These are phyloP conservation scores for Cercis canadensis DNA, from an alignment of 306 rosid species.

Conservation along the genomic window DNA sequence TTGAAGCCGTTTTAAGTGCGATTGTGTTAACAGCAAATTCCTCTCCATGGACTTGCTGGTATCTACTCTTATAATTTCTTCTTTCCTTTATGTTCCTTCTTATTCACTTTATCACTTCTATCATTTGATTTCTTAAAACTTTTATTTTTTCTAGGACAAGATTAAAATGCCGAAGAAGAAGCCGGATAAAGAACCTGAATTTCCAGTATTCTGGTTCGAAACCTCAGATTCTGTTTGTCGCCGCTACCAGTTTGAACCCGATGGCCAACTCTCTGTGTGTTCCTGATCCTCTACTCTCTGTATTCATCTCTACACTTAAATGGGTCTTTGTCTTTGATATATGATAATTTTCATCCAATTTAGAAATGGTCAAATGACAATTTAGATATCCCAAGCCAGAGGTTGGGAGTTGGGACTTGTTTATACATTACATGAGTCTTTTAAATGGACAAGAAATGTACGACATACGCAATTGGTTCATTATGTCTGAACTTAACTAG, in stretches of 20 bases:
- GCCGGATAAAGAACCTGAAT: slow-evolving; percentile 42
- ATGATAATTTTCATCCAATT: neutral
- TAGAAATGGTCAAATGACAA: no score
- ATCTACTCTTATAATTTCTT: neutral
- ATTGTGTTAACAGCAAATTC: neutral
- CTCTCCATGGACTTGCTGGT: slow-evolving; percentile 53
- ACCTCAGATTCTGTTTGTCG: slow-evolving; percentile 63
- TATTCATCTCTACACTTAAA: neutral
- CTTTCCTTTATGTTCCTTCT: neutral
- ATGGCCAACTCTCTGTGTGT: slow-evolving; percentile 72
- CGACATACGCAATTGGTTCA: neutral
- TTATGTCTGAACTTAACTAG: neutral
- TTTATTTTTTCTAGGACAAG: slow-evolving; percentile 48
- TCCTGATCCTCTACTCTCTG: slow-evolving; percentile 1
- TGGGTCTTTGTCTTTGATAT: slow-evolving; percentile 3
- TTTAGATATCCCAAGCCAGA: no score
- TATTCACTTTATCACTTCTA: neutral
- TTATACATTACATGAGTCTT: neutral
- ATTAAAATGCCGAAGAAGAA: slow-evolving; percentile 54
- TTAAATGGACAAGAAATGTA: neutral
- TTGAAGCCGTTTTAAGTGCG: no score
- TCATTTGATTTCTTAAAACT: neutral
- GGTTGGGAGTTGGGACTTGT: neutral
- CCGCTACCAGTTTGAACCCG: slow-evolving; percentile 63
- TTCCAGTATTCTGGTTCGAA: slow-evolving; percentile 69